Evolutionary conservation across 495 filamentous ascomycete genomes (phyloP).

Genomic region (Opeltia flavorubescens): DNA sequence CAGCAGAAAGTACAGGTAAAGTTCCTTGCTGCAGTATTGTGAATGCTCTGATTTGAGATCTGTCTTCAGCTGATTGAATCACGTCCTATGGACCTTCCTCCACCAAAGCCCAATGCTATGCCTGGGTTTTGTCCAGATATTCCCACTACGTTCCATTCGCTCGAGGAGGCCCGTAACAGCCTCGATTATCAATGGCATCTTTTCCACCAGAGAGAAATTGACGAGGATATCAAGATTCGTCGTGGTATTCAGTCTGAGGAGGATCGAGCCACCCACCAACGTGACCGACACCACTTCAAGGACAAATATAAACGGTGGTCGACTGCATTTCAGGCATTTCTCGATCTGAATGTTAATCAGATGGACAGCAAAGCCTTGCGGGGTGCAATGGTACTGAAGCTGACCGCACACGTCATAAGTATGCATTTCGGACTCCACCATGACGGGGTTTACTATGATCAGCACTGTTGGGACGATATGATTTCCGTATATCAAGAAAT

Average conservation of each 20-base stretch:
- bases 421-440: neutral
- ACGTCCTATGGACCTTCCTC: constrained; percentile 5
- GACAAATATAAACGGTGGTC: constrained; percentile 1
- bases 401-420: neutral
- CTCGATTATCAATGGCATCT: constrained; percentile 12
- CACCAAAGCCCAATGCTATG: neutral
- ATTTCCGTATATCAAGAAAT: constrained; percentile 15
- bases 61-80: neutral
- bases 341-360: neutral
- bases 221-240: neutral
- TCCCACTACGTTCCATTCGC: constrained; percentile 7
- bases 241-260: neutral
- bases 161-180: constrained; percentile 14
- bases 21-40: no score
- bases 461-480: constrained; percentile 7
- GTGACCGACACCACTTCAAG: neutral
- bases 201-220: neutral
- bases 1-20: constrained; percentile 6
- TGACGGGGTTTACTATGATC: neutral
- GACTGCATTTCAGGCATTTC: constrained; percentile 4
- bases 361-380: constrained; percentile 3
- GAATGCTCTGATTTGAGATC: neutral
- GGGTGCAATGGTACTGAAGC: constrained; percentile 8
- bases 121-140: constrained; percentile 9
- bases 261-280: neutral